Evolutionary conservation across 768 basidiomycete species (phyloP).

Genomic region (Gymnopilus dilepis): DNA sequence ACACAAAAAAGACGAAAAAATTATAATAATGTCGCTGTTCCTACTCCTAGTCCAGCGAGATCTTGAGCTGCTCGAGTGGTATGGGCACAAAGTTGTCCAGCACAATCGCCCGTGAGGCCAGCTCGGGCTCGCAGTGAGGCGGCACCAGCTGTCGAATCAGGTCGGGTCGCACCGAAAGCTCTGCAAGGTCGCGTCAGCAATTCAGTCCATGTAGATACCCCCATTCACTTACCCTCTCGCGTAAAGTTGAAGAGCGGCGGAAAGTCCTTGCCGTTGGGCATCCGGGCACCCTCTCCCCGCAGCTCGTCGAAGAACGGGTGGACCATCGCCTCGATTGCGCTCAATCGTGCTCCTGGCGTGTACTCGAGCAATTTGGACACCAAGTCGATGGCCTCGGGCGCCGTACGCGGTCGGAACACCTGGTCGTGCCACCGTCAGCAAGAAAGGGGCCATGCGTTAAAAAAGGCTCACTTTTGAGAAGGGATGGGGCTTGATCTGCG

Average conservation of each 20-base stretch:
- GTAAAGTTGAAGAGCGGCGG: slow-evolving; percentile 95
- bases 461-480: slow-evolving; percentile 82
- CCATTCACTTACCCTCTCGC: slow-evolving; percentile 75
- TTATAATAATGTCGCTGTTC: slow-evolving; percentile 16
- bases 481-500: slow-evolving; percentile 99
- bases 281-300: slow-evolving; percentile 84
- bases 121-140: slow-evolving; percentile 85
- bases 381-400: slow-evolving; percentile 94
- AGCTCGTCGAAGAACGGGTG: slow-evolving; percentile 98
- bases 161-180: slow-evolving; percentile 96
- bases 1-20: slow-evolving; percentile 28
- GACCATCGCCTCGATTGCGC: slow-evolving; percentile 90
- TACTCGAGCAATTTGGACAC: slow-evolving; percentile 96
- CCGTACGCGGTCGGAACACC: slow-evolving; percentile 98
- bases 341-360: slow-evolving; percentile 92
- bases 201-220: slow-evolving; percentile 9
- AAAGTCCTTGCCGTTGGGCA: slow-evolving; percentile 98
- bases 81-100: slow-evolving; percentile 95
- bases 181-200: slow-evolving; percentile 44
- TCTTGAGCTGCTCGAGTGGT: slow-evolving; percentile 94
- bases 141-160: slow-evolving; percentile 92
- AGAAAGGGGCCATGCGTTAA: slow-evolving; percentile 5
- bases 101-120: slow-evolving; percentile 84
- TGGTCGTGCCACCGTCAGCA: neutral
- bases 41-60: slow-evolving; percentile 81